Base-by-base conservation (phyloP, 2,329 filamentous ascomycete genomes). In the Coniella vitis region DNA sequence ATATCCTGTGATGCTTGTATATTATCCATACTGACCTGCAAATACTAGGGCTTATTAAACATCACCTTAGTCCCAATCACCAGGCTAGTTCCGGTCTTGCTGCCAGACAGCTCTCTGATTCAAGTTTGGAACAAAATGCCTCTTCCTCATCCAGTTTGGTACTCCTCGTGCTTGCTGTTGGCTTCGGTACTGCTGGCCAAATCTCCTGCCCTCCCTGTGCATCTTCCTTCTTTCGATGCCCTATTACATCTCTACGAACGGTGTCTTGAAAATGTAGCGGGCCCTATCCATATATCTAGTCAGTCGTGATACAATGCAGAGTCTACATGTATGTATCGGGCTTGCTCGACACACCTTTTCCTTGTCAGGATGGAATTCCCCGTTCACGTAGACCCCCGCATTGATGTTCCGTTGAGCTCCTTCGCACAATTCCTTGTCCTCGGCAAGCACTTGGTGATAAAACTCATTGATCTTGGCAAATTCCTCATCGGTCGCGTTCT, bases 341-440 rank as follows among this genome's bases (percentile, higher is more conserved):
- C 5, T 5, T 5, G 5, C 5, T 5, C 25, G 25, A 5, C 25
- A 29, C 25, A 53, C 65, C 55, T 73, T 72, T 58, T 78, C 74
- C 56, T 69, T 68, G n/a, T 69, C 62, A 0, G 74, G 73, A 55
- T 78, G 74, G 49, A 76, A 60, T 55, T 75, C 69, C 48, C 75
- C 74, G 54, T 71, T 74, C 57, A 74, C 59, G 52, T 74, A 77
- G 17, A 76, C 66, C 2, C 73, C 74, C 1, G 67, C 63, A 49
- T 73, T 70, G 52, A 78, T 63, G 59, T 78, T 78, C 51, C 65
- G 62, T 54, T 77, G 74, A 1, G 74, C 69, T 1, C 62, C 64
- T 43, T 72, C 64, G 58, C 73, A 76, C 0, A 78, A 66, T 0
- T 67, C 62, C 54, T 76, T 76, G 61, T 78, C 74, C 53, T 78